A percentile compares a stretch with the other conserved stretches of the same genome.
These are phyloP conservation scores for Vigna unguiculata DNA, from an alignment of 306 rosid species.

Conservation along the genomic window DNA sequence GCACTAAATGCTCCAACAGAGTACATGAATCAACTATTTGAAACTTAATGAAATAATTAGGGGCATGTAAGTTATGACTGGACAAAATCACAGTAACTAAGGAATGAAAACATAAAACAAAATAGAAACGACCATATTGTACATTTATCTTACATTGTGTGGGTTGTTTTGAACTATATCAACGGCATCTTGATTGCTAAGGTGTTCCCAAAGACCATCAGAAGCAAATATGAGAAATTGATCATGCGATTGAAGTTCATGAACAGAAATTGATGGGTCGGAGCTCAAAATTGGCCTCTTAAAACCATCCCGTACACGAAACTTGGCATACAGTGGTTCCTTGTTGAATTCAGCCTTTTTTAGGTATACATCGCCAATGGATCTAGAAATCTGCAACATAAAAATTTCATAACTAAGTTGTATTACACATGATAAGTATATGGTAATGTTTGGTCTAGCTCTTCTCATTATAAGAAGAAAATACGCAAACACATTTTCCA, in stretches of 20 bases:
- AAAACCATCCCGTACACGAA: constrained; percentile 79
- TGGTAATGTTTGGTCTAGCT: neutral
- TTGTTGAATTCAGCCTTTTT: constrained; percentile 86
- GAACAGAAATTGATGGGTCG: constrained; percentile 77
- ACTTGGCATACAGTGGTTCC: constrained; percentile 77
- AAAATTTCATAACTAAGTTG: constrained; percentile 17
- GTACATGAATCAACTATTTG: constrained; percentile 16
- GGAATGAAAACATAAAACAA: constrained; percentile 27
- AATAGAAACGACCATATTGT: constrained; percentile 20
- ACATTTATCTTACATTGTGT: constrained; percentile 63
- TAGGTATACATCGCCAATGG: constrained; percentile 82
- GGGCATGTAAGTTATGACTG: constrained; percentile 20
- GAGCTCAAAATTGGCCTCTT: constrained; percentile 82
- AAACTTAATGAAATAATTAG: constrained; percentile 20
- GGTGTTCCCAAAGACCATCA: constrained; percentile 96
- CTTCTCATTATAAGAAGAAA: neutral
- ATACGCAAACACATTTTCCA: neutral
- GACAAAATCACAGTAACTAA: constrained; percentile 9
- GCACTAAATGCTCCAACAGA: constrained; percentile 6
- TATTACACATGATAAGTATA: neutral
- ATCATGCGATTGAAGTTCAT: constrained; percentile 75
- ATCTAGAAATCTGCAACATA: constrained; percentile 75
- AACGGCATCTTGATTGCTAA: constrained; percentile 88
- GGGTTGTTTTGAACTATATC: constrained; percentile 82
- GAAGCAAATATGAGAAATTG: constrained; percentile 90